phyloP scores from a whole-genome alignment of 2,329 filamentous ascomycete species.

The Trichoderma sp. region DNA sequence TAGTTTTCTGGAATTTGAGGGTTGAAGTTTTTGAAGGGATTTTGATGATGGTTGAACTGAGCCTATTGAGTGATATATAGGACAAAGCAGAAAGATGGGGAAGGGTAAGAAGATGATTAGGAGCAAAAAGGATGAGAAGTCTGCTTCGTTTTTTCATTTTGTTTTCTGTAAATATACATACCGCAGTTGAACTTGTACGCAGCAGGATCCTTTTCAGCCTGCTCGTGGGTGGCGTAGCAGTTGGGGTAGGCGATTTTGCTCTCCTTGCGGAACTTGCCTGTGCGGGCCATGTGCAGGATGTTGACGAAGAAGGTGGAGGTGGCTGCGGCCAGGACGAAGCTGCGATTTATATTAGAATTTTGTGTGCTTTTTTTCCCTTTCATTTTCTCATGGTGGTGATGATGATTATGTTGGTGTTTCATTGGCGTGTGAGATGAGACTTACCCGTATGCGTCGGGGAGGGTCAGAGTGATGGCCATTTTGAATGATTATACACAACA shows the following conservation, averaged over 20 bases:
- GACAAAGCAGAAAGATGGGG: neutral
- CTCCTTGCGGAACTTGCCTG: constrained; percentile 50
- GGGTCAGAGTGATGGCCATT: constrained; percentile 47
- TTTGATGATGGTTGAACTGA: neutral
- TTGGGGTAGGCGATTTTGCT: constrained; percentile 59
- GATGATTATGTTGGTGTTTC: neutral
- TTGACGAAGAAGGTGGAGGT: constrained; percentile 61
- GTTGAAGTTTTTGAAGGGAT: neutral
- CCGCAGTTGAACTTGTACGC: constrained; percentile 65
- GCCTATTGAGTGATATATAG: neutral
- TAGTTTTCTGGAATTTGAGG: neutral
- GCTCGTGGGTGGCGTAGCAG: constrained; percentile 56
- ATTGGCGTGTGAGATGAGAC: constrained; percentile 24
- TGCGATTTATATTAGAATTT: constrained; percentile 31
- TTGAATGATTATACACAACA: constrained; percentile 25
- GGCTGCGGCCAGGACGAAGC: constrained; percentile 62
- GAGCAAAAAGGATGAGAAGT: neutral
- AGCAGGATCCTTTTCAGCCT: constrained; percentile 54
- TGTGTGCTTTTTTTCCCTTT: neutral
- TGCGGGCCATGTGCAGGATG: constrained; percentile 51
- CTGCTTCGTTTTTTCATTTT: no score
- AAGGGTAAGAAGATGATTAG: neutral
- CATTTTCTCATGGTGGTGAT: neutral
- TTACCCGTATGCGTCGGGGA: constrained; percentile 56
- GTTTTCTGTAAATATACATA: constrained; percentile 37